Conservation (phyloP, 1,284 basidiomycete species). For the Porogramme epimiltina region DNA sequence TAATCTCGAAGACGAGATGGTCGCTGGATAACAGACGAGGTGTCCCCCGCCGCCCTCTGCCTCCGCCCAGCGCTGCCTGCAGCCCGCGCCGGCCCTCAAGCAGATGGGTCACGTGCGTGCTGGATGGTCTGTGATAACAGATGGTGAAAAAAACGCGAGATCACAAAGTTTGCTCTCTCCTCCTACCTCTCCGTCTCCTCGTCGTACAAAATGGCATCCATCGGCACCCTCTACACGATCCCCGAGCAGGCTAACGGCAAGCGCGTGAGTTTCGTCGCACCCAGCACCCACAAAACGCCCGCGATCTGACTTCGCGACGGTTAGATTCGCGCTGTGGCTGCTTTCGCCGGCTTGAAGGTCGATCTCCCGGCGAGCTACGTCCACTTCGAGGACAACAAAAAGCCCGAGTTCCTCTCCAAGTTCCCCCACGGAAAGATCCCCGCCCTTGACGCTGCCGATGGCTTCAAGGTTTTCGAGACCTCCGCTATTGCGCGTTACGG, state of each 20-base stretch:
- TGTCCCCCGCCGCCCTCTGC: background rate
- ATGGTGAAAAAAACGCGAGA: slow-evolving; percentile 8
- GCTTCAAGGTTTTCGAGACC: slow-evolving; percentile 81
- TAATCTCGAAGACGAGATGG: slow-evolving; percentile 7
- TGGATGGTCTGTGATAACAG: slow-evolving; percentile 7
- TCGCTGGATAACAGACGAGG: slow-evolving; percentile 6
- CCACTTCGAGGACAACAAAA: slow-evolving; percentile 77
- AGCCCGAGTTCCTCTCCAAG: slow-evolving; percentile 75
- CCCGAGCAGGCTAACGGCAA: slow-evolving; percentile 45
- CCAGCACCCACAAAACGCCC: background rate
- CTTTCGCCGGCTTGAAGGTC: slow-evolving; percentile 70
- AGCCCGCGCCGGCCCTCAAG: slow-evolving; percentile 16
- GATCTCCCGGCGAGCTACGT: slow-evolving; percentile 59
- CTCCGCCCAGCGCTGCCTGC: background rate
- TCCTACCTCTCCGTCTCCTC: slow-evolving; percentile 12
- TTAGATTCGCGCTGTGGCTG: slow-evolving; percentile 76
- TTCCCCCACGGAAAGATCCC: slow-evolving; percentile 89
- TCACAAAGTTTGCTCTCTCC: slow-evolving; percentile 11
- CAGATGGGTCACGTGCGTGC: slow-evolving; percentile 12
- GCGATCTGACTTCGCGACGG: slow-evolving; percentile 1
- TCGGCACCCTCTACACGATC: slow-evolving; percentile 63
- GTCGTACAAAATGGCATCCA: slow-evolving; percentile 49
- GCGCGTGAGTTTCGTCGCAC: slow-evolving; percentile 41
- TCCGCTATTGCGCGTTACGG: slow-evolving; percentile 86
- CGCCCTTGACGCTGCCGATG: slow-evolving; percentile 77